Evolutionary conservation across 225 moss, liverwort and hornwort species (phyloP).

Genomic region (Marchantia polymorpha): DNA sequence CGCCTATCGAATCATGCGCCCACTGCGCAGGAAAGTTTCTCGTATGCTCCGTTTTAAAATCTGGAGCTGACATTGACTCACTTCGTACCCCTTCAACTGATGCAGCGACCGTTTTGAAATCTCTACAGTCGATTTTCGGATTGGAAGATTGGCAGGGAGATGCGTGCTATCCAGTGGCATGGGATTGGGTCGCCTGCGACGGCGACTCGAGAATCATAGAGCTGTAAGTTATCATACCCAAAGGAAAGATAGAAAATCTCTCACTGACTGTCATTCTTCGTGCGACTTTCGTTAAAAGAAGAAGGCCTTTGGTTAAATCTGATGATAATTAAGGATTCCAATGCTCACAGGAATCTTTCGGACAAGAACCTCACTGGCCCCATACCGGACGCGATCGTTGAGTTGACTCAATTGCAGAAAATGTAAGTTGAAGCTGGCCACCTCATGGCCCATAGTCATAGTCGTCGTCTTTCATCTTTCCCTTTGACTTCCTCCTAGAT

Average conservation of each 20-base stretch:
- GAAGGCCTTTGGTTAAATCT: too few species aligned
- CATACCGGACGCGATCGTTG: not conserved
- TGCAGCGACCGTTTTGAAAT: not conserved
- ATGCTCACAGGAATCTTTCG: not conserved
- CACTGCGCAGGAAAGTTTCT: not conserved
- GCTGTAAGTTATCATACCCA: not conserved
- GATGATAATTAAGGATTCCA: too few species aligned
- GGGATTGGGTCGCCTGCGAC: conserved; percentile 12
- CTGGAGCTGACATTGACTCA: not conserved
- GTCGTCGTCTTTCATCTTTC: too few species aligned
- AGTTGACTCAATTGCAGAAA: not conserved
- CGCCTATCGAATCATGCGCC: not conserved
- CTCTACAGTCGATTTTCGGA: not conserved
- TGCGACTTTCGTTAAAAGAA: not conserved
- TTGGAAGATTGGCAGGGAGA: conserved; percentile 12
- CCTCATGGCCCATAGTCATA: too few species aligned
- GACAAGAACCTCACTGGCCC: not conserved
- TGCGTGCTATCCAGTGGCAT: conserved; percentile 11
- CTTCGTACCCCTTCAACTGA: not conserved
- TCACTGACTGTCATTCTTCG: too few species aligned
- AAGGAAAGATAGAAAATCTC: too few species aligned
- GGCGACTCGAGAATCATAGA: not conserved
- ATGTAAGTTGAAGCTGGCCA: not conserved
- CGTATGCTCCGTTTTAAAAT: not conserved
- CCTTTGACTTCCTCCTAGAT: too few species aligned